Evolutionary conservation across 495 filamentous ascomycete species (phyloP).

Genomic region (Choiromyces venosus): DNA sequence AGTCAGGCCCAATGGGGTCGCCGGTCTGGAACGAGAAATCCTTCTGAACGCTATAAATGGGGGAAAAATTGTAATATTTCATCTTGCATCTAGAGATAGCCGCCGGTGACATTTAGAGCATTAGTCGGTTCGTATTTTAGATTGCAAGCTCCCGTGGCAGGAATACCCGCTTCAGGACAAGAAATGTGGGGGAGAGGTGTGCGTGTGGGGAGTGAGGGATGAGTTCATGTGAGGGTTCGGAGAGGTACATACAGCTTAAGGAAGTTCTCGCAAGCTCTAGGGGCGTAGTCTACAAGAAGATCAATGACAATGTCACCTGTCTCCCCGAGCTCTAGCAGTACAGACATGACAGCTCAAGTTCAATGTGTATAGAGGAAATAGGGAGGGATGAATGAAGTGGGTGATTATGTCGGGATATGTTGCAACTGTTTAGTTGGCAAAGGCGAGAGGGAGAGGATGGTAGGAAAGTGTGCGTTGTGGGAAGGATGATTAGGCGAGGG

Average conservation of each 20-base stretch:
- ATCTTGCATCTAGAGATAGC: constrained; percentile 60
- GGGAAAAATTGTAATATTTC: constrained; percentile 97
- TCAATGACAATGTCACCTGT: constrained; percentile 91
- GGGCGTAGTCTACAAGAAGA: constrained; percentile 76
- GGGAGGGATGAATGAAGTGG: not conserved
- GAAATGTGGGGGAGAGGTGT: constrained; percentile 21
- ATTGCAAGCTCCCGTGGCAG: constrained; percentile 22
- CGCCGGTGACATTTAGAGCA: constrained; percentile 3
- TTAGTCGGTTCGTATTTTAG: constrained; percentile 24
- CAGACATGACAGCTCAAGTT: constrained; percentile 53
- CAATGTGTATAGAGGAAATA: not conserved
- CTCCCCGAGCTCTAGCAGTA: constrained; percentile 76
- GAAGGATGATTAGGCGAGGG: not conserved
- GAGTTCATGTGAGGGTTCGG: not conserved
- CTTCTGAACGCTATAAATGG: constrained; percentile 79
- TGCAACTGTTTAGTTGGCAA: not conserved
- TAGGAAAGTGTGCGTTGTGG: not conserved
- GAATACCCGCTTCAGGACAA: not conserved
- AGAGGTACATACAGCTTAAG: constrained; percentile 61
- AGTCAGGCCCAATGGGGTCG: constrained; percentile 80
- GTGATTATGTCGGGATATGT: not conserved
- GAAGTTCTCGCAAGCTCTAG: constrained; percentile 90
- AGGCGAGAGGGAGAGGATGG: not conserved
- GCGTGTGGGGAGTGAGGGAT: not conserved
- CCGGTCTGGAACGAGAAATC: constrained; percentile 93